Base-by-base conservation (phyloP, 1,284 basidiomycete genomes). In the Melampsora americana region DNA sequence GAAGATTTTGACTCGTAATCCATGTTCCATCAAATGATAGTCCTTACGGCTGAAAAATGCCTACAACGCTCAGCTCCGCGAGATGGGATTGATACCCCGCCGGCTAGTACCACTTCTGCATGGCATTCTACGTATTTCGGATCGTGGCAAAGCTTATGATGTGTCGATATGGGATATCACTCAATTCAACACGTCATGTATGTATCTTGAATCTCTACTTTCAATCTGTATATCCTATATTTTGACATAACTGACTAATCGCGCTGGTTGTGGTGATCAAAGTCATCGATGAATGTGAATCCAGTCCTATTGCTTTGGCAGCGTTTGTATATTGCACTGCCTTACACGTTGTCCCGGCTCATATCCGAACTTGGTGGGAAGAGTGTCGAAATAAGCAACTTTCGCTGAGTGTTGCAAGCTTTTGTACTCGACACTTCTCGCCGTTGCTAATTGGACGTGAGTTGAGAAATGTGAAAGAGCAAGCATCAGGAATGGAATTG, bases 331-430 rank as follows among this genome's bases (percentile, higher is more conserved):
- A 92, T 83, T 93, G 93, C 82, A 89, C 91, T 26, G 87, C 92
- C 0, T 86, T 97, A 9, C 86, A 91, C 9, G 88, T 88, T 16
- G 87, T 95, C 20, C 92, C 94, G 9, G 90, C 91, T 0, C 86
- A 94, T 32, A 88, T 97, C 74, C 88, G 94, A 69, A 85, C 86
- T 35, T 98, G 93, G 91, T 90, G 94, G 78, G 86, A 90, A 65
- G 89, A 90, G 44, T 91, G 92, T 84, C 93, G 93, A 80, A 94
- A 98, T 82, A 89, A 91, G 20, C 92, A 95, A 81, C 86, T 97
- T 1, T 90, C 89, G 23, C 86, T 88, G 46, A 86, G 89, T 2
- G 87, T 99, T 77, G 86, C 89, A 1, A 85, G 87, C 44, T 94
- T 93, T 82, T 96, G 93, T 0, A 89, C 91, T 0, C 86, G 87